These are phyloP conservation scores for Meyerozyma sp. DNA, from an alignment of 1,139 yeast genomes.

Conservation along the genomic window DNA sequence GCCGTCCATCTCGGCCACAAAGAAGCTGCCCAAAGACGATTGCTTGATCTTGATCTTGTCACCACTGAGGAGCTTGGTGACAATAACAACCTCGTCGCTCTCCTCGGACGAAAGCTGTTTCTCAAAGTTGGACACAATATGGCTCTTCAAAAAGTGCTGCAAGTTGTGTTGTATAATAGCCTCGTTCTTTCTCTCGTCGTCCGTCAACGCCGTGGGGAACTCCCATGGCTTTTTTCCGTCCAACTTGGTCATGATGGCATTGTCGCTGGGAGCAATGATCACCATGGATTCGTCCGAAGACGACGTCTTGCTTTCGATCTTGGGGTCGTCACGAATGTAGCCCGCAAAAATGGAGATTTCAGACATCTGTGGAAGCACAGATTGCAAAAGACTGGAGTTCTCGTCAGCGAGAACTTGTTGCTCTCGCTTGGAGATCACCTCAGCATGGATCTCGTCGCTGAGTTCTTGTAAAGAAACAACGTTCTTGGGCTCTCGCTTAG, in stretches of 20 bases:
- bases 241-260: slow-evolving; percentile 37
- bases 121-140: slow-evolving; percentile 33
- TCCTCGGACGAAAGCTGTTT: slow-evolving; percentile 14
- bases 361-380: slow-evolving; percentile 38
- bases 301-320: slow-evolving; percentile 38
- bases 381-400: slow-evolving; percentile 19
- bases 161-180: slow-evolving; percentile 41
- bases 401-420: slow-evolving; percentile 1
- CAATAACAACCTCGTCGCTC: slow-evolving; percentile 15
- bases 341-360: slow-evolving; percentile 49
- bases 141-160: slow-evolving; percentile 48
- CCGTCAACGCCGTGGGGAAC: slow-evolving; percentile 45
- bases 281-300: slow-evolving; percentile 30
- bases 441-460: slow-evolving; percentile 16
- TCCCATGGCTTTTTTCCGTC: slow-evolving; percentile 60
- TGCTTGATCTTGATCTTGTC: slow-evolving; percentile 39
- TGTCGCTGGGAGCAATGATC: slow-evolving; percentile 58
- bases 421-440: slow-evolving; percentile 12
- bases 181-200: slow-evolving; percentile 37
- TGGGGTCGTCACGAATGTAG: slow-evolving; percentile 50
- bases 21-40: slow-evolving; percentile 18
- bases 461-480: slow-evolving; percentile 14
- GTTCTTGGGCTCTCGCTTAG: slow-evolving; percentile 12
- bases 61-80: slow-evolving; percentile 34
- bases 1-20: slow-evolving; percentile 27